Conservation (phyloP, 2,329 filamentous ascomycete genomes). For the Penicillium fuscoglaucum region DNA sequence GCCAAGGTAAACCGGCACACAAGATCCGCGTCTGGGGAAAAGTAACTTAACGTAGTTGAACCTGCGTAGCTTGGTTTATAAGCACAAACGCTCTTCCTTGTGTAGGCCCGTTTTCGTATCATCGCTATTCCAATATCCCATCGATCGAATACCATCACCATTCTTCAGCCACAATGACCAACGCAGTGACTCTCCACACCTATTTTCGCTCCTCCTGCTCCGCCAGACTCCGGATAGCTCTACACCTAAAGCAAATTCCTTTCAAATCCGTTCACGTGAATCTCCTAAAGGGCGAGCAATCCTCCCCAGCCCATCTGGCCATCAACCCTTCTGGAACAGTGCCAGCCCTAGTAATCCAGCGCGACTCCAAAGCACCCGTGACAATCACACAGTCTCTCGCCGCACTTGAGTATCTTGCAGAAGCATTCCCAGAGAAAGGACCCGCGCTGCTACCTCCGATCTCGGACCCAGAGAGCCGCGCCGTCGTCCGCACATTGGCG, state of each 20-base stretch:
- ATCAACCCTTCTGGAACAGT: slow-evolving; percentile 58
- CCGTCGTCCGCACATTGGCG: slow-evolving; percentile 55
- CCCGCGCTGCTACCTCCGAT: slow-evolving; percentile 52
- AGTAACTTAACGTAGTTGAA: neutral
- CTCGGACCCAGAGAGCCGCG: slow-evolving; percentile 46
- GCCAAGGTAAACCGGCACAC: neutral
- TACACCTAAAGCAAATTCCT: slow-evolving; percentile 56
- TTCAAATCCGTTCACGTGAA: slow-evolving; percentile 54
- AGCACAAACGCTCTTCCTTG: neutral
- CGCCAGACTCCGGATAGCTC: slow-evolving; percentile 60
- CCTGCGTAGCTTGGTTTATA: neutral
- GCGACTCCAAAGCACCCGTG: slow-evolving; percentile 29
- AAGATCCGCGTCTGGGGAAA: neutral
- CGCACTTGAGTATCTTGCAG: slow-evolving; percentile 63
- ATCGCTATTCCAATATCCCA: neutral
- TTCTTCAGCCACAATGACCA: slow-evolving; percentile 19
- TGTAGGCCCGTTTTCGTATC: neutral
- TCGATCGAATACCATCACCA: neutral
- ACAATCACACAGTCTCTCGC: slow-evolving; percentile 59
- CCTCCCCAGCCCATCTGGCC: slow-evolving; percentile 45
- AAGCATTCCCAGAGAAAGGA: slow-evolving; percentile 49
- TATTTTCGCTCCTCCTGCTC: slow-evolving; percentile 66
- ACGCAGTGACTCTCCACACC: slow-evolving; percentile 51
- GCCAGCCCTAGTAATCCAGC: slow-evolving; percentile 52
- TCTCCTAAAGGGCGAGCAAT: slow-evolving; percentile 57